A percentile compares a stretch with the other conserved stretches of the same genome.
Conservation (phyloP, 768 basidiomycete genomes). For the Lactarius quietus region DNA sequence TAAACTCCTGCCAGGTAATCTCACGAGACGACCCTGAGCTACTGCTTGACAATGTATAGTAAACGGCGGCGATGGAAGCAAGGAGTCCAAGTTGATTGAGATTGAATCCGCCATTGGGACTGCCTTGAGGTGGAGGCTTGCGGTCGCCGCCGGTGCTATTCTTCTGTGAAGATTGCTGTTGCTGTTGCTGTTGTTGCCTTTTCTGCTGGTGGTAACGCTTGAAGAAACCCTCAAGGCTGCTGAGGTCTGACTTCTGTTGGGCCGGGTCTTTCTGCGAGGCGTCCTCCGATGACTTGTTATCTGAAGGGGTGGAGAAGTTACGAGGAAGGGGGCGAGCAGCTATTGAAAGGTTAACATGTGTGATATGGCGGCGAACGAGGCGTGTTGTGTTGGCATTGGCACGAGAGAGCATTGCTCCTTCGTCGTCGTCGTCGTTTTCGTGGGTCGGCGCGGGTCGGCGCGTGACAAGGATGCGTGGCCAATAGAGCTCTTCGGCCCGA, state of each 20-base stretch:
- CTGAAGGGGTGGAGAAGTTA: constrained; percentile 22
- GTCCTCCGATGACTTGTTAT: constrained; percentile 15
- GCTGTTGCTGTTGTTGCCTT: constrained; percentile 12
- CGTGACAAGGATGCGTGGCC: neutral
- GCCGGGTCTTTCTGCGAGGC: constrained; percentile 17
- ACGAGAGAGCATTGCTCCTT: constrained; percentile 24
- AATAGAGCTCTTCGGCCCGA: neutral
- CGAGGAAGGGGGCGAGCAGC: constrained; percentile 8
- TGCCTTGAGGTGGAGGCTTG: constrained; percentile 45
- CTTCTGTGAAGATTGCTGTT: constrained; percentile 30
- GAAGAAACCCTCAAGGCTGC: constrained; percentile 27
- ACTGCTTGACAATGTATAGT: constrained; percentile 55
- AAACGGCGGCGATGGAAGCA: constrained; percentile 56
- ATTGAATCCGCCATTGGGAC: constrained; percentile 51
- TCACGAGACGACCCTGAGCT: constrained; percentile 61
- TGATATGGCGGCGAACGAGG: constrained; percentile 21
- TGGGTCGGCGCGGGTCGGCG: constrained; percentile 6
- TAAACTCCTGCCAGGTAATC: constrained; percentile 99
- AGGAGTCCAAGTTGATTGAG: constrained; percentile 56
- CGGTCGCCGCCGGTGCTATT: constrained; percentile 38
- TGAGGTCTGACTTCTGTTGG: constrained; percentile 28
- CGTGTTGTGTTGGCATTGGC: constrained; percentile 19
- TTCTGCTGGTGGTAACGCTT: constrained; percentile 28
- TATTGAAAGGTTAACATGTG: neutral
- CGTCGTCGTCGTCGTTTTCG: constrained; percentile 16